Evolutionary conservation across 768 basidiomycete species (phyloP).

Genomic region (Leccinum broughii): DNA sequence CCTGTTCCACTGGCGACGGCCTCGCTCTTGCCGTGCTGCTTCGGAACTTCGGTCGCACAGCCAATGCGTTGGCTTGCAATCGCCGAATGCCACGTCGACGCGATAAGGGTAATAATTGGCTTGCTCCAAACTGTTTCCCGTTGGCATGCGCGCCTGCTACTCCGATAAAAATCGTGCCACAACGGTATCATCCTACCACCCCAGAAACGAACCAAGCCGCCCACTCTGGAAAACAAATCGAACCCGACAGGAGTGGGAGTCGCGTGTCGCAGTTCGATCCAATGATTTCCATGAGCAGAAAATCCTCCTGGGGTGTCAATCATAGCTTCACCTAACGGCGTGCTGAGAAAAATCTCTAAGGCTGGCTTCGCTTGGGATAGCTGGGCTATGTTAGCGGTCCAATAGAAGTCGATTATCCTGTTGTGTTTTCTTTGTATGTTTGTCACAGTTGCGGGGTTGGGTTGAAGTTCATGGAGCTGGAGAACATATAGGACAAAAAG

Average conservation of each 20-base stretch:
- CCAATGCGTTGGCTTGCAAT: not conserved
- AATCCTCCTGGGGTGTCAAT: not conserved
- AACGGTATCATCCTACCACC: not conserved
- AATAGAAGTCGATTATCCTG: not conserved
- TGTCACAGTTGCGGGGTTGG: not conserved
- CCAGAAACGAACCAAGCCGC: conserved; percentile 9
- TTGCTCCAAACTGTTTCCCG: conserved; percentile 1
- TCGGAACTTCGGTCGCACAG: conserved; percentile 1
- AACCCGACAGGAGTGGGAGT: not conserved
- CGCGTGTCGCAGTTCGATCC: not conserved
- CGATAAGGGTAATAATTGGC: not conserved
- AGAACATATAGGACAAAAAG: too few species aligned
- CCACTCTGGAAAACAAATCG: conserved; percentile 7
- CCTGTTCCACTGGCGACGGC: not conserved
- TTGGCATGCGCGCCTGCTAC: conserved; percentile 17
- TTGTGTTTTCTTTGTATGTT: not conserved
- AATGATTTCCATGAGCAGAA: conserved; percentile 8
- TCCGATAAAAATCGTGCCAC: conserved; percentile 1
- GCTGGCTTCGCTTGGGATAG: not conserved
- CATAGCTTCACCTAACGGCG: not conserved
- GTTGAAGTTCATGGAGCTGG: not conserved
- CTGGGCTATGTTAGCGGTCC: not conserved
- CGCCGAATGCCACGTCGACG: not conserved
- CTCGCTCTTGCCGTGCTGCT: conserved; percentile 3
- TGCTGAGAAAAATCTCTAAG: not conserved